phyloP scores from a whole-genome alignment of 805 yeast species.

The Brettanomyces anomalus region DNA sequence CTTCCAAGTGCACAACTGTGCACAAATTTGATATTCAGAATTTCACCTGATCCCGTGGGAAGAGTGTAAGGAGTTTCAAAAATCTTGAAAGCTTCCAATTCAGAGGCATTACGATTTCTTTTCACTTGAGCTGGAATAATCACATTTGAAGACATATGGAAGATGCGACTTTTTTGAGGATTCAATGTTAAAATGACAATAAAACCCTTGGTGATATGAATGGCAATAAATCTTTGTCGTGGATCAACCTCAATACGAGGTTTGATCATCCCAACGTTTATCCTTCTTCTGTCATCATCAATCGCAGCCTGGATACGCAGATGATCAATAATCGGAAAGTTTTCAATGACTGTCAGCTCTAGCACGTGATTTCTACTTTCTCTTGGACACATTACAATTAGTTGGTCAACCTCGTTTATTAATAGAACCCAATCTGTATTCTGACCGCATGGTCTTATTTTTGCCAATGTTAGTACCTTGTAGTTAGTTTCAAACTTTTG shows the following conservation, averaged over 20 bases:
- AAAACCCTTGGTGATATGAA: conserved; percentile 14
- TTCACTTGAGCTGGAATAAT: conserved; percentile 9
- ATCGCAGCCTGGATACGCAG: not conserved
- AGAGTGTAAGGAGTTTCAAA: conserved; percentile 12
- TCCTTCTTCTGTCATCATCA: not conserved
- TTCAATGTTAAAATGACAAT: conserved; percentile 13
- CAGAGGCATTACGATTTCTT: conserved; percentile 8
- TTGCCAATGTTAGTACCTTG: conserved; percentile 12
- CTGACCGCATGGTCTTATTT: conserved; percentile 12
- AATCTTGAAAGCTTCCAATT: conserved; percentile 7
- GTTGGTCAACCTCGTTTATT: conserved; percentile 15
- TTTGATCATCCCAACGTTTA: conserved; percentile 6
- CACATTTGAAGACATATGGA: conserved; percentile 9
- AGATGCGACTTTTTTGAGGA: conserved; percentile 14
- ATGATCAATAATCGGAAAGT: conserved; percentile 8
- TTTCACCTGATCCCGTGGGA: conserved; percentile 9
- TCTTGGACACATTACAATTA: conserved; percentile 10
- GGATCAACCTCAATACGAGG: conserved; percentile 16
- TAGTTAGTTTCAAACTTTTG: not conserved
- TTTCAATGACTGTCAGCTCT: conserved; percentile 11
- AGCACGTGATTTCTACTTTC: not conserved
- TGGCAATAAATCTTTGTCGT: conserved; percentile 11
- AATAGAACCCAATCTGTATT: conserved; percentile 16
- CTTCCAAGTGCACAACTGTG: not conserved
- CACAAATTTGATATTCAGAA: conserved; percentile 9